phyloP scores from a whole-genome alignment of 352 stramenopile genomes.

The Globisporangium barbulae region DNA sequence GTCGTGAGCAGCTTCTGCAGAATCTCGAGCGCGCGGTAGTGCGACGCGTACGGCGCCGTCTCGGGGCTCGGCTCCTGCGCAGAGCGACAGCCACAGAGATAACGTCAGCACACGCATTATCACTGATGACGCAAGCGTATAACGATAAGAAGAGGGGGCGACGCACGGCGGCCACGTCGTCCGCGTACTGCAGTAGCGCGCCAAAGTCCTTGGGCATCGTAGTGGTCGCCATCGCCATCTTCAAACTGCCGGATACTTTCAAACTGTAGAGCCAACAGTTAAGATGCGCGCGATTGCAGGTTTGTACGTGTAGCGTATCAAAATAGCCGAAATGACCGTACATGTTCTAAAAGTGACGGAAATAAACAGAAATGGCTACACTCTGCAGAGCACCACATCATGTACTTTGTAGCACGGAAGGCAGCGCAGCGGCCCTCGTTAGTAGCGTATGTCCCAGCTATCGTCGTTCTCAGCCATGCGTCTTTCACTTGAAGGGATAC shows the following conservation, averaged over 20 bases:
- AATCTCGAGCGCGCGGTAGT: slow-evolving; percentile 55
- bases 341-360: too few species aligned
- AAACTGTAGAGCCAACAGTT: too few species aligned
- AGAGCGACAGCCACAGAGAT: background rate
- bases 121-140: background rate
- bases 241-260: background rate
- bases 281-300: too few species aligned
- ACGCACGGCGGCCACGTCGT: slow-evolving; percentile 32
- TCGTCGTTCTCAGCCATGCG: too few species aligned
- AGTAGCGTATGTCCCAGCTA: too few species aligned
- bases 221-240: slow-evolving; percentile 2
- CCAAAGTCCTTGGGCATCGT: slow-evolving; percentile 31
- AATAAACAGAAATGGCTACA: too few species aligned
- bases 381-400: too few species aligned
- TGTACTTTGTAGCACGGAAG: too few species aligned
- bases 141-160: background rate
- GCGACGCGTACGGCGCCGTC: slow-evolving; percentile 40
- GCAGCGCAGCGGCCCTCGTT: too few species aligned
- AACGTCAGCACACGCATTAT: background rate
- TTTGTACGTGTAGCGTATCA: too few species aligned
- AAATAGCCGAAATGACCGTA: too few species aligned
- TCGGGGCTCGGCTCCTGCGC: slow-evolving; percentile 46
- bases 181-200: slow-evolving; percentile 26
- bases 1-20: slow-evolving; percentile 50
- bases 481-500: too few species aligned